These are phyloP conservation scores for Dorcoceras hygrometricum DNA, from an alignment of 257 asterid genomes.

Conservation along the genomic window DNA sequence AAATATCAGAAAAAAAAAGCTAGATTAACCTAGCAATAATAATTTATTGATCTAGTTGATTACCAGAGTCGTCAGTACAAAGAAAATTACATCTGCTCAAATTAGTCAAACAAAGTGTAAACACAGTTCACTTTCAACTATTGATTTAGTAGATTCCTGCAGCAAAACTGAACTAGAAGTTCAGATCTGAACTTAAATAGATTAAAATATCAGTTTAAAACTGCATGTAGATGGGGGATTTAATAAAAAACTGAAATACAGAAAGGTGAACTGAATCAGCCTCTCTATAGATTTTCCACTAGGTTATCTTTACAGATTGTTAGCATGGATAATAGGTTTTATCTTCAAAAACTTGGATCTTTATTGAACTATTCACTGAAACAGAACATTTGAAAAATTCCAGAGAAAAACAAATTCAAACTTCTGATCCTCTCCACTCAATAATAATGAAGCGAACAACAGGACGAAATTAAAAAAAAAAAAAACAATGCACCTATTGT, in stretches of 20 bases:
- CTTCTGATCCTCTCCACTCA: not conserved
- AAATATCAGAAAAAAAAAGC: not conserved
- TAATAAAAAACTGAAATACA: not conserved
- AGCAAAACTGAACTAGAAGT: not conserved
- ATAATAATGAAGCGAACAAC: not conserved
- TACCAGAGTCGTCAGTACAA: not conserved
- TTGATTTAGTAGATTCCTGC: not conserved
- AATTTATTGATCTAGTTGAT: not conserved
- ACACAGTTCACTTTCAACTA: not conserved
- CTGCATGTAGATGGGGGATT: not conserved
- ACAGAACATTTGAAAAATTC: not conserved
- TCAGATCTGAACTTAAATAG: not conserved
- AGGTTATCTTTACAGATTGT: not conserved
- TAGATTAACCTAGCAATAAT: not conserved
- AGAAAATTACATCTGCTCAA: not conserved
- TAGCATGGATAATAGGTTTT: not conserved
- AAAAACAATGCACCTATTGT: not conserved
- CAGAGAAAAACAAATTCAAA: too few relatives aligned
- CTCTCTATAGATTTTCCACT: not conserved
- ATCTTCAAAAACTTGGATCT: not conserved
- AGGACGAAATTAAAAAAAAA: not conserved
- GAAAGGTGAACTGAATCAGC: not conserved
- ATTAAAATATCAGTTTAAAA: not conserved
- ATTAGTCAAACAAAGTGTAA: not conserved
- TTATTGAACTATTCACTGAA: not conserved